phyloP scores from a whole-genome alignment of 768 basidiomycete species.

The Lanmaoa pseudosensibilis region DNA sequence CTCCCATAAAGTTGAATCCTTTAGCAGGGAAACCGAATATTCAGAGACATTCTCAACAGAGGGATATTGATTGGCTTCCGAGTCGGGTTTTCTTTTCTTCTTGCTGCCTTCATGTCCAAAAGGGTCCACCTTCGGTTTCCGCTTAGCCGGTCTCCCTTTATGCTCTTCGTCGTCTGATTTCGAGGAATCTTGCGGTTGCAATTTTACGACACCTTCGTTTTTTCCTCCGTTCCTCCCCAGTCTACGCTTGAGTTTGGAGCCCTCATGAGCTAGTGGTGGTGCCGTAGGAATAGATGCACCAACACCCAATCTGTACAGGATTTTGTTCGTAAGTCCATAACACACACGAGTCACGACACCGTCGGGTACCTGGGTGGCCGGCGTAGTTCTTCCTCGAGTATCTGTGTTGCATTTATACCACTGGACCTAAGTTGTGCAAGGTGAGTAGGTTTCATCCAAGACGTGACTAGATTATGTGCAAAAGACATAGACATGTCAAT shows the following conservation, averaged over 20 bases:
- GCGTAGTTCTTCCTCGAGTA: conserved; percentile 66
- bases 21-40: not conserved
- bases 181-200: conserved; percentile 22
- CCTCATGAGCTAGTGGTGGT: conserved; percentile 48
- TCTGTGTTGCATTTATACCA: conserved; percentile 42
- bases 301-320: conserved; percentile 63
- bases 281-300: conserved; percentile 61
- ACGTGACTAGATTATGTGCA: conserved; percentile 68
- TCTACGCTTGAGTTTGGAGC: conserved; percentile 60
- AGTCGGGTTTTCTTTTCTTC: conserved; percentile 46
- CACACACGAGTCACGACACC: not conserved
- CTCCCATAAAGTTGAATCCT: not conserved
- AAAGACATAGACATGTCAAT: conserved; percentile 79
- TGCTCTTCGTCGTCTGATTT: conserved; percentile 53
- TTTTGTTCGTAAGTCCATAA: conserved; percentile 6
- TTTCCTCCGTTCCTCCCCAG: conserved; percentile 53
- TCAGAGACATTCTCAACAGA: not conserved
- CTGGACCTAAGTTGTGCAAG: conserved; percentile 37
- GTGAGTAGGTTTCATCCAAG: conserved; percentile 68
- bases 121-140: conserved; percentile 59
- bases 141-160: conserved; percentile 55
- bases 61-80: not conserved
- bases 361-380: conserved; percentile 62
- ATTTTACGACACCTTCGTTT: conserved; percentile 42
- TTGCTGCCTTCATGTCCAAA: conserved; percentile 43